Percentiles rank a stretch among this genome's conserved stretches.
Evolutionary conservation across 2,329 filamentous ascomycete genomes (phyloP).

Genomic region (Ophiosphaerella narmari): DNA sequence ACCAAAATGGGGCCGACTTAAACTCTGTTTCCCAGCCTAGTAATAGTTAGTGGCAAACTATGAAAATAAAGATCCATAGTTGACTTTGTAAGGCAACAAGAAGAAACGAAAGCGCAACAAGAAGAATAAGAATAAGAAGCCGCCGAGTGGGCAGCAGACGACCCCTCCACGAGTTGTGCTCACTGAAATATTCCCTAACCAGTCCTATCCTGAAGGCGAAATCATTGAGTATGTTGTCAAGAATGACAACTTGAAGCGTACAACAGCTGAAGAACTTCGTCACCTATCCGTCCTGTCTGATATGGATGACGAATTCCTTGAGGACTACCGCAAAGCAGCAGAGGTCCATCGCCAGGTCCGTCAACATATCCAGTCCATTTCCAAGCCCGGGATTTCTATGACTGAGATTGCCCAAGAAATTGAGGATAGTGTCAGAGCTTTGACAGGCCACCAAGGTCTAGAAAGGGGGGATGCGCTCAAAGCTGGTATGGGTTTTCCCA

Average conservation of each 20-base stretch:
- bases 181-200: conserved; percentile 70
- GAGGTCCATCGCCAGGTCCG: conserved; percentile 86
- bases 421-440: conserved; percentile 74
- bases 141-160: conserved; percentile 63
- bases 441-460: conserved; percentile 75
- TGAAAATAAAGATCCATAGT: not conserved
- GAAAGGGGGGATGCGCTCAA: conserved; percentile 76
- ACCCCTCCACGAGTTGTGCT: conserved; percentile 73
- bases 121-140: conserved; percentile 68
- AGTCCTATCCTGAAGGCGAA: conserved; percentile 74
- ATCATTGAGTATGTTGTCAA: conserved; percentile 68
- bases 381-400: conserved; percentile 77
- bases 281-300: conserved; percentile 67
- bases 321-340: conserved; percentile 82
- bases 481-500: conserved; percentile 84
- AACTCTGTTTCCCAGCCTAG: conserved; percentile 27
- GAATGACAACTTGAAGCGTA: conserved; percentile 76
- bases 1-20: conserved; percentile 43
- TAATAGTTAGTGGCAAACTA: conserved; percentile 5
- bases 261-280: conserved; percentile 80
- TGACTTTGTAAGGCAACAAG: conserved; percentile 59
- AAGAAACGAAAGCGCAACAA: conserved; percentile 74
- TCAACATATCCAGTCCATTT: conserved; percentile 75
- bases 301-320: conserved; percentile 74
- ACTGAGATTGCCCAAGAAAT: conserved; percentile 82